Evolutionary conservation across 768 basidiomycete species (phyloP), one percentile per base, ranked within the genome.

Genomic region (Pulveroboletus ravenelii): DNA sequence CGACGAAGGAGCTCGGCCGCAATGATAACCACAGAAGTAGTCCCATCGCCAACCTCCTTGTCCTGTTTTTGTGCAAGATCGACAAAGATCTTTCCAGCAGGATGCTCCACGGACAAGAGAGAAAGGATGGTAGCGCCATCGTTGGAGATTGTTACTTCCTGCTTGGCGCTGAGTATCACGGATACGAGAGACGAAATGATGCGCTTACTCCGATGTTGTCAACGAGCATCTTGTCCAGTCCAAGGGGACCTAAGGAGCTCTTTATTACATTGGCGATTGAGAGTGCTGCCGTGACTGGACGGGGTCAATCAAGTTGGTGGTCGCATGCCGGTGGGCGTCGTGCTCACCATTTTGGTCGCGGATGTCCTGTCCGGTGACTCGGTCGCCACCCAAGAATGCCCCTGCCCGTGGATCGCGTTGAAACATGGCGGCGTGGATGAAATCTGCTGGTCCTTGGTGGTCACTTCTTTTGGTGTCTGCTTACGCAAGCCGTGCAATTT

Each of bases 61-160:
- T 99, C 96, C 71, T 98, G 94, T 64, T 98, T 97, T 72, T 98
- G 94, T 2, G 96, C 93, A 40, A 99, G 88, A 70, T 97, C 93
- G 41, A 98, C 94, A 57, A 99, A 93, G 55, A 99, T 93, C 56
- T 91, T 87, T 18, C 93, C 96, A 5, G 96, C 96, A 25, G 96
- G 96, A 65, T 98, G 93, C 62, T 96, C 92, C 40, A 99, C 94
- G 14, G 92, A 84, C 36, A 98, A 77, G 17, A 98, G 78, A 20
- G 90, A 86, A 35, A 99, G 82, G 60, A 99, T 99, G n/a, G 96
- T 98, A 14, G 96, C 96, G 42, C 96, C 96, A 73, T 98, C 96
- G 72, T 99, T 99, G 41, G 96, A 97, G 67, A 99, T 98, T 29
- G 96, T 98, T 27, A 98, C 94, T 79, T 99, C 96, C 93, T 95